Base-by-base conservation (phyloP, 345 rosid genomes). In the Citrus reticulata region DNA sequence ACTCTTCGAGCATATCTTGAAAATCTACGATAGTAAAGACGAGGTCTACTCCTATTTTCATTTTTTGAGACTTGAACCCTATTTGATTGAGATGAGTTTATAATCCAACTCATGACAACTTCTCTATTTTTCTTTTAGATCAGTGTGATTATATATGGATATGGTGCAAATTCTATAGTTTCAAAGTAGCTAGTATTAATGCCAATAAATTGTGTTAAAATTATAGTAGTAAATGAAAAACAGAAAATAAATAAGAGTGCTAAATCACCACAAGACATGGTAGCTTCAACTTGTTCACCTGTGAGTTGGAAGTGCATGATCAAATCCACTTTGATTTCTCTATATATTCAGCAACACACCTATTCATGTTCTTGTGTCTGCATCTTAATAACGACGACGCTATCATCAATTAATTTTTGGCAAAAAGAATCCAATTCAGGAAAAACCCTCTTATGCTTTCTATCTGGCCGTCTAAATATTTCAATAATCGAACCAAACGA, bases 401-500 rank as follows among this genome's bases (percentile, higher is more conserved):
- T 78, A 51, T 82, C 70, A 25, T 68, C 76, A 7, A 82, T 67
- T 24, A 78, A 67, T 22, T 60, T 19, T 58, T 78, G 66, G n/a
- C 34, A 73, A 35, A 78, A 82, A 13, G 16, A 35, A 27, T 82
- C 84, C 67, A 78, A 19, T 4, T 40, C 61, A 8, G 4, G 66
- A 74, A 73, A 82, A 57, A 11, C 79, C 68, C 62, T 37, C 24
- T 82, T 72, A 35, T 78, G 11, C 51, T 79, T 70, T 7, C 2
- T 25, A 16, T 77, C 86, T 73, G 0, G 70, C 7, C 13, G 11
- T 59, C 63, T 68, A 17, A 78, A 13, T 37, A 51, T 84, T 58
- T 84, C 86, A 2, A 80, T n/a, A 8, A 84, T 51, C 79, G 74
- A 77, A 57, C 84, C 75, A 3, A 78, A 8, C 13, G 46, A 16